Evolutionary conservation across 345 rosid species (phyloP), one percentile per base, ranked within the genome.

Genomic region (Draba incana): DNA sequence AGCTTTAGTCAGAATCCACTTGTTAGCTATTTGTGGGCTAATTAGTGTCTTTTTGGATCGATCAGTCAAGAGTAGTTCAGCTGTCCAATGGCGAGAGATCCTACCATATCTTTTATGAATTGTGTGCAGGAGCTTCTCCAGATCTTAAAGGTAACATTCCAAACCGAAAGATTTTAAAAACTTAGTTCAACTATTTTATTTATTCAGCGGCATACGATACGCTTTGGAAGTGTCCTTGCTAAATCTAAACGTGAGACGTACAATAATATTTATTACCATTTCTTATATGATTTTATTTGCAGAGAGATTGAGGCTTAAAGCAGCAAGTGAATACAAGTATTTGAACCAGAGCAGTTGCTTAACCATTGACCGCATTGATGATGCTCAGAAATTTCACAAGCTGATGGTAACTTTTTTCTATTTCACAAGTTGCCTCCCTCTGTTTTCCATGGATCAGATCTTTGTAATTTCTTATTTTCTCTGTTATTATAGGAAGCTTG

Each of bases 41-140:
- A 58, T 57, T 37, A 48, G 58, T 68, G 13, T 77, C 49, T 69
- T 16, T 28, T 81, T 75, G 69, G 83, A 68, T 61, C 92, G 83
- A 68, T 61, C 90, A 90, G 97, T 93, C 96, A 45, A 83, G 98
- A 78, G 97, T 93, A 13, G 92, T 81, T 78, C 97, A 93, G 81
- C 65, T 90, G 68, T 81, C 84, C 64, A 41, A 75, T 61, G 92
- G 93, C 64, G 97, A 93, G 84, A 81, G 98, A 77, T 86, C 97
- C 16, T 93, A 84, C 74, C 97, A 90, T 70, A 69, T 93, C 64
- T 88, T 93, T 63, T 93, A 93, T 78, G 85, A 88, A 78, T 85
- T 93, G 28, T 90, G 97, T 78, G 93, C 87, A 62, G 97, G 98
- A 38, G 97, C 92, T 85, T 81, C 98, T 41, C 77, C 87, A 56